These are phyloP conservation scores for Hymenoscyphus fraxineus DNA, from an alignment of 2,329 filamentous ascomycete species.

Conservation along the genomic window DNA sequence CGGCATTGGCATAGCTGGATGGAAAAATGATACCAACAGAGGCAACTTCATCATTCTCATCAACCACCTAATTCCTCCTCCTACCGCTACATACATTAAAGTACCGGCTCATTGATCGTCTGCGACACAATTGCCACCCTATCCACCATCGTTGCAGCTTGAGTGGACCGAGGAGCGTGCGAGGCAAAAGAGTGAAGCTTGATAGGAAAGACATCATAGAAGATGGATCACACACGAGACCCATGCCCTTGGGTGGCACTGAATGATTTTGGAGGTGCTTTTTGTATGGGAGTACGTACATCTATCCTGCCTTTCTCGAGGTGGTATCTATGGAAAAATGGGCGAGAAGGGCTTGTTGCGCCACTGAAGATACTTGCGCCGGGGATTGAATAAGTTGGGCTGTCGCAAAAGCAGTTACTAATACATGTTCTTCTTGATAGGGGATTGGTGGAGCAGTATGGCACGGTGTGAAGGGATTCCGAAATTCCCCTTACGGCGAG, in stretches of 20 bases:
- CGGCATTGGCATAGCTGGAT: neutral
- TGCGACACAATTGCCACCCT: neutral
- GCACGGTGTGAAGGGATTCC: constrained; percentile 95
- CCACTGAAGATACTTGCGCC: constrained; percentile 3
- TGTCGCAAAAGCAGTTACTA: neutral
- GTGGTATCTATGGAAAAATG: neutral
- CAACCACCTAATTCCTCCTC: neutral
- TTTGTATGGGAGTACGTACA: constrained; percentile 83
- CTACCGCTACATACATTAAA: neutral
- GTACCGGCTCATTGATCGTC: neutral
- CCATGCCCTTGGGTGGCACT: constrained; percentile 96
- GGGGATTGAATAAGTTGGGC: too few species aligned
- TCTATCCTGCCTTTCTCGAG: constrained; percentile 11
- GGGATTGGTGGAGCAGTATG: constrained; percentile 80
- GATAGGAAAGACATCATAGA: constrained; percentile 26
- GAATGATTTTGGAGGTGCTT: constrained; percentile 96
- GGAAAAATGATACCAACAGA: neutral
- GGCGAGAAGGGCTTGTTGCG: neutral
- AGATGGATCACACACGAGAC: constrained; percentile 93
- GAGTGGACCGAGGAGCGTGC: neutral
- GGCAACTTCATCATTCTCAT: neutral
- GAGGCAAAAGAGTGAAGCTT: constrained; percentile 3
- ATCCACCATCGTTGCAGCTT: neutral
- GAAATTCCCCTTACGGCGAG: constrained; percentile 88
- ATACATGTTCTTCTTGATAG: constrained; percentile 37